Conservation (phyloP, 805 yeast genomes). For the Teunomyces barrocoloradensis region DNA sequence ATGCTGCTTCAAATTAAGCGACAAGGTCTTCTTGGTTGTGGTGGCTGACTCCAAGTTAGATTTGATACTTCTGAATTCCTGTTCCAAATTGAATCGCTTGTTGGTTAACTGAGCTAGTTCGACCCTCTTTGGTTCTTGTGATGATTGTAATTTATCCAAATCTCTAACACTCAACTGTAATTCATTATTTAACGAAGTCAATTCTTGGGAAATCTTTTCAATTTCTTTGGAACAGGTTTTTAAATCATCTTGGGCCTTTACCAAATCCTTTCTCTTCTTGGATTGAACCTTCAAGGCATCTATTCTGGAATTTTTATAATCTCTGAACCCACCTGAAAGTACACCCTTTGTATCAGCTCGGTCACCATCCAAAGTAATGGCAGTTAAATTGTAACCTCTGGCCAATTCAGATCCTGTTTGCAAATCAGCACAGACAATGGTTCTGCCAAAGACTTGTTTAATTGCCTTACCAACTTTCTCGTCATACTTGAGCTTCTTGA, state of each 20-base stretch:
- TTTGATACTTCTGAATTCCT: slow-evolving; percentile 37
- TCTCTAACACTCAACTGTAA: slow-evolving; percentile 32
- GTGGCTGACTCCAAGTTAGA: slow-evolving; percentile 34
- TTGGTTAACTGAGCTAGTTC: slow-evolving; percentile 41
- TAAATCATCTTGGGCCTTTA: slow-evolving; percentile 37
- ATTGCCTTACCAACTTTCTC: slow-evolving; percentile 60
- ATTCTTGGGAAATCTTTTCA: slow-evolving; percentile 45
- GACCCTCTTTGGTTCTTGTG: slow-evolving; percentile 44
- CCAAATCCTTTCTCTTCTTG: slow-evolving; percentile 49
- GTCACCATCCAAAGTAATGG: slow-evolving; percentile 92
- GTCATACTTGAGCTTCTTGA: slow-evolving; percentile 67
- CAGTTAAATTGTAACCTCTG: slow-evolving; percentile 55
- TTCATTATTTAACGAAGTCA: slow-evolving; percentile 49
- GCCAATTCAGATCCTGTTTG: slow-evolving; percentile 69
- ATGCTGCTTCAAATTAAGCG: slow-evolving; percentile 42
- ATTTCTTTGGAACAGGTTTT: slow-evolving; percentile 37
- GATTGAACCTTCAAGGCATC: slow-evolving; percentile 63
- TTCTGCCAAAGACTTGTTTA: slow-evolving; percentile 74
- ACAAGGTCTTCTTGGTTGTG: slow-evolving; percentile 30
- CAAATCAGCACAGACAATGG: slow-evolving; percentile 72
- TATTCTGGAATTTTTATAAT: slow-evolving; percentile 61
- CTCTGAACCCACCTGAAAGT: slow-evolving; percentile 84
- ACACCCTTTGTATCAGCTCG: slow-evolving; percentile 81
- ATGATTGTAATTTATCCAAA: slow-evolving; percentile 42
- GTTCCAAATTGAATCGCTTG: slow-evolving; percentile 42